A percentile compares a stretch with the other conserved stretches of the same genome.
Conservation (phyloP, 2,329 filamentous ascomycete genomes). For the Chaetomiaceae sp. region DNA sequence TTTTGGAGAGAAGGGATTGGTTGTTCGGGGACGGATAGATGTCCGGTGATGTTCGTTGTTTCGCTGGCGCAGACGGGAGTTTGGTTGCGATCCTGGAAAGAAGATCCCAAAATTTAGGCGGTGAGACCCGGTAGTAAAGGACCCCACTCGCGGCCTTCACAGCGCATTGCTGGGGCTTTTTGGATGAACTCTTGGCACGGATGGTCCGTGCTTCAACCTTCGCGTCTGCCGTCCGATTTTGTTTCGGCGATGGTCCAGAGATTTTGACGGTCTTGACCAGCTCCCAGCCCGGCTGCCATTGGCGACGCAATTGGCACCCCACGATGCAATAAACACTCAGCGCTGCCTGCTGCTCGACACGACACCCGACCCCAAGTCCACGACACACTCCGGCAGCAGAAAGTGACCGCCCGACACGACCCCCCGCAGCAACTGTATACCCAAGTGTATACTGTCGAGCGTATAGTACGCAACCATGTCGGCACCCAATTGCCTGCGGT, state of each 20-base stretch:
- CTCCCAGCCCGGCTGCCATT: constrained; percentile 19
- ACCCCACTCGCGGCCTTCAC: neutral
- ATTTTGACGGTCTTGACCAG: constrained; percentile 11
- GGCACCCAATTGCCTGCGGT: constrained; percentile 54
- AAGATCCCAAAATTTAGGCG: constrained; percentile 13
- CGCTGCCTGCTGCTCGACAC: constrained; percentile 4
- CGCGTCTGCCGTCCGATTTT: constrained; percentile 19
- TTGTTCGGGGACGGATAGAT: no score
- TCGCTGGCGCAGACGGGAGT: no score
- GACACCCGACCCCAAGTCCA: neutral
- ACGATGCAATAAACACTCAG: constrained; percentile 23
- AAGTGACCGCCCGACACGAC: no score
- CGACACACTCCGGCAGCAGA: constrained; percentile 3
- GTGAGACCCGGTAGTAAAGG: constrained; percentile 1
- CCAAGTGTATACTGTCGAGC: no score
- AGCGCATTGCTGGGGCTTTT: no score
- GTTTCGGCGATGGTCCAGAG: constrained; percentile 4
- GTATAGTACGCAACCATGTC: no score
- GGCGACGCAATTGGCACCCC: constrained; percentile 17
- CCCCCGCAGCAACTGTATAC: no score
- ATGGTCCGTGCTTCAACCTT: constrained; percentile 21
- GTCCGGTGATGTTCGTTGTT: no score
- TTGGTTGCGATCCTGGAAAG: neutral
- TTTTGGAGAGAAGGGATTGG: no score
- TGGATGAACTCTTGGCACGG: no score